Evolutionary conservation across 2,329 filamentous ascomycete genomes (phyloP).

Genomic region (Fusarium miscanthi): DNA sequence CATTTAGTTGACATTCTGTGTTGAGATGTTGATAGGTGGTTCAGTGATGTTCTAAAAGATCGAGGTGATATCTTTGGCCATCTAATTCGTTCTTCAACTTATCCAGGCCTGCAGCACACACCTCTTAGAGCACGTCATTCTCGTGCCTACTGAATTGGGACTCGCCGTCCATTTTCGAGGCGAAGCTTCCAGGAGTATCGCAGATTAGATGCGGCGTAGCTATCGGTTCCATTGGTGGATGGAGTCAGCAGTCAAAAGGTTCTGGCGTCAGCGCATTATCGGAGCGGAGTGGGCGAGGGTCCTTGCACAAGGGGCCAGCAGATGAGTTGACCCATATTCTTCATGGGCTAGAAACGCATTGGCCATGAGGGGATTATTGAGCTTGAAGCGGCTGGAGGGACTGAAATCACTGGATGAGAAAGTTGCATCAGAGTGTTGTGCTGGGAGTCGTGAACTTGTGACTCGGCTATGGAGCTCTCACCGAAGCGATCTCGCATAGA

Average conservation of each 20-base stretch:
- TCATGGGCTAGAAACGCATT: constrained; percentile 21
- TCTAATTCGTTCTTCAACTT: not conserved
- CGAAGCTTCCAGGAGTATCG: constrained; percentile 9
- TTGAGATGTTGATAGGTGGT: constrained; percentile 5
- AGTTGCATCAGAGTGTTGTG: not conserved
- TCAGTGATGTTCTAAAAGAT: not conserved
- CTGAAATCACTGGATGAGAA: not conserved
- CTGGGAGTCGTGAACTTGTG: not conserved
- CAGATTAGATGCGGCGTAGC: constrained; percentile 31
- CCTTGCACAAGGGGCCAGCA: constrained; percentile 23
- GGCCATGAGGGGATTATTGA: constrained; percentile 36
- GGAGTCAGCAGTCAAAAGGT: not conserved
- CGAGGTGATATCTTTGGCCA: not conserved
- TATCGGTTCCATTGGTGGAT: constrained; percentile 27
- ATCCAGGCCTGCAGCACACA: not conserved
- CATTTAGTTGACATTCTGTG: not conserved
- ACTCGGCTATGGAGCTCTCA: not conserved
- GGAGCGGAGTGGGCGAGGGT: constrained; percentile 29
- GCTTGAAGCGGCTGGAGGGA: not conserved
- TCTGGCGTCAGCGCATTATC: constrained; percentile 22
- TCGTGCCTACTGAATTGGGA: constrained; percentile 3
- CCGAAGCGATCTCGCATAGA: constrained; percentile 15
- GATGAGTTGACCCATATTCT: constrained; percentile 27
- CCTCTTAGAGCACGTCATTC: constrained; percentile 25
- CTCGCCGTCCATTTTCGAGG: constrained; percentile 10